Percentiles rank a stretch among this genome's conserved stretches.
Evolutionary conservation across 1,284 basidiomycete genomes (phyloP).

Genomic region (Lignosus rhinocerotis): DNA sequence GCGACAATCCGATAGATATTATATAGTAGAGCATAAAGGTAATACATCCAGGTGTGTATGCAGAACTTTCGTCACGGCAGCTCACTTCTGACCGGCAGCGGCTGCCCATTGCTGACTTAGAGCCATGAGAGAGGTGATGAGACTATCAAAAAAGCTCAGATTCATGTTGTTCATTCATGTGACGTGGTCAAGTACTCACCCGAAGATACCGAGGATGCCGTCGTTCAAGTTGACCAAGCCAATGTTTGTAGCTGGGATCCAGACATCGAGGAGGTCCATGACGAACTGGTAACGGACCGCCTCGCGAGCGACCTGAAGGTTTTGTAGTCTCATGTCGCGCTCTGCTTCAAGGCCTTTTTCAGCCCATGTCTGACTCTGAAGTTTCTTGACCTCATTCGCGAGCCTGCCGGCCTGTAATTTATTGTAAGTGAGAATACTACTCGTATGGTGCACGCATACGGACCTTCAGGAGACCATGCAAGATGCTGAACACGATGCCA

Average conservation of each 20-base stretch:
- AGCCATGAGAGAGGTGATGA: constrained; percentile 61
- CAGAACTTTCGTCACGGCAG: background rate
- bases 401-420: constrained; percentile 55
- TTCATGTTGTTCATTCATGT: background rate
- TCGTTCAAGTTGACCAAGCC: constrained; percentile 85
- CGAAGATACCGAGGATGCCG: constrained; percentile 81
- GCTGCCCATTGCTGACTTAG: constrained; percentile 56
- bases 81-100: constrained; percentile 44
- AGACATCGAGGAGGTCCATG: constrained; percentile 82
- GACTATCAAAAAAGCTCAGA: constrained; percentile 35
- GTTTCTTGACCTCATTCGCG: constrained; percentile 55
- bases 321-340: constrained; percentile 59
- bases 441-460: constrained; percentile 1
- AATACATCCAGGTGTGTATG: constrained; percentile 5
- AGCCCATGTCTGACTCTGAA: constrained; percentile 46
- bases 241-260: constrained; percentile 86
- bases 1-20: background rate
- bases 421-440: background rate
- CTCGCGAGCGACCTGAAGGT: constrained; percentile 56
- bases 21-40: constrained; percentile 2
- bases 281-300: constrained; percentile 76
- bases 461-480: constrained; percentile 70
- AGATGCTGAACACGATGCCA: constrained; percentile 81
- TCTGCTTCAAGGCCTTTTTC: constrained; percentile 72
- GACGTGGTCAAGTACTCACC: constrained; percentile 49